Conservation (phyloP, 805 yeast genomes). For the Candida anglica region DNA sequence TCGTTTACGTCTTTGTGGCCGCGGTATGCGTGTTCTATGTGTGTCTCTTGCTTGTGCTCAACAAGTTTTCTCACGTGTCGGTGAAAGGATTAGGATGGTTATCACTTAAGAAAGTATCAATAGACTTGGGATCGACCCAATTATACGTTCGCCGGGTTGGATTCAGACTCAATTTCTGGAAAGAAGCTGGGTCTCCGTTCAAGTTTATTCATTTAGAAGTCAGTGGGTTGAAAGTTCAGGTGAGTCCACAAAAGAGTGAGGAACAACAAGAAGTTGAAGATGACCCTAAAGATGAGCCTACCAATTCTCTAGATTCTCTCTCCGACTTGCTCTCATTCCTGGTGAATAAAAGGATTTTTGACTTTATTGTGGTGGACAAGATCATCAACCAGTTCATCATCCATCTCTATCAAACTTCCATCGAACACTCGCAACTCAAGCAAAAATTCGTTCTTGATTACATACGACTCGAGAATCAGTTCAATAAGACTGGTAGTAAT, state of each 20-base stretch:
- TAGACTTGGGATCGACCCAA: slow-evolving; percentile 11
- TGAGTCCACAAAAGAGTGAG: not conserved
- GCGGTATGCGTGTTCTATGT: slow-evolving; percentile 1
- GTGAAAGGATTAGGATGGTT: slow-evolving; percentile 29
- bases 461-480: slow-evolving; percentile 14
- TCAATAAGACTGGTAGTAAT: slow-evolving; percentile 11
- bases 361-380: slow-evolving; percentile 13
- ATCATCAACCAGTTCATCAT: slow-evolving; percentile 21
- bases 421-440: slow-evolving; percentile 8
- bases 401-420: slow-evolving; percentile 15
- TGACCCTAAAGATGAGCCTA: not conserved
- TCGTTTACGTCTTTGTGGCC: not conserved
- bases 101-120: slow-evolving; percentile 19
- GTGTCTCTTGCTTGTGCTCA: slow-evolving; percentile 13
- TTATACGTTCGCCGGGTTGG: slow-evolving; percentile 15
- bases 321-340: slow-evolving; percentile 5
- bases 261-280: not conserved
- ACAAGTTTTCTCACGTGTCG: slow-evolving; percentile 21
- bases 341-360: slow-evolving; percentile 17
- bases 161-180: slow-evolving; percentile 18
- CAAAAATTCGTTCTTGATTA: slow-evolving; percentile 17
- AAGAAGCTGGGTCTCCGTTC: slow-evolving; percentile 17
- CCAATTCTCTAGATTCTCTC: not conserved
- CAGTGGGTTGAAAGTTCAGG: slow-evolving; percentile 12
- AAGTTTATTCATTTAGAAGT: slow-evolving; percentile 26